These are phyloP conservation scores for Lasiosphaeris hirsuta DNA, from an alignment of 495 filamentous ascomycete genomes.

Conservation along the genomic window DNA sequence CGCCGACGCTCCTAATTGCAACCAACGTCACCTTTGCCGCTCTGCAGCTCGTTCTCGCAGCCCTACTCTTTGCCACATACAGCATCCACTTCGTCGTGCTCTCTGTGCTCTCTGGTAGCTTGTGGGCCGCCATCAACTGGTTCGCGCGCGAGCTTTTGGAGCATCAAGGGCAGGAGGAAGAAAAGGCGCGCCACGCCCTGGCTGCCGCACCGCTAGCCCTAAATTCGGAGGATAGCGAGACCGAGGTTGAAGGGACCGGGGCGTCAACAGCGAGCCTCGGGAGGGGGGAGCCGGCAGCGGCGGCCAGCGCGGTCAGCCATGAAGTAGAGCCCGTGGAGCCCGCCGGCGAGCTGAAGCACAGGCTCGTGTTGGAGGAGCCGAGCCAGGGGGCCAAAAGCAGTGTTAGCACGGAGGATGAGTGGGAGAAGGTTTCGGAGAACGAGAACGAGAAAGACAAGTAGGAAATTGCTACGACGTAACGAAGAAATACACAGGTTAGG, in stretches of 20 bases:
- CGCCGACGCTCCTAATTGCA: slow-evolving; percentile 79
- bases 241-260: slow-evolving; percentile 46
- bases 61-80: slow-evolving; percentile 74
- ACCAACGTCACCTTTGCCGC: slow-evolving; percentile 86
- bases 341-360: slow-evolving; percentile 41
- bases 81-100: slow-evolving; percentile 85
- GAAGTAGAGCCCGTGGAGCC: slow-evolving; percentile 39
- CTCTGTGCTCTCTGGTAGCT: slow-evolving; percentile 68
- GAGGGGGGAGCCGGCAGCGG: slow-evolving; percentile 14
- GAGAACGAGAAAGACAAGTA: slow-evolving; percentile 53
- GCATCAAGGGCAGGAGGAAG: slow-evolving; percentile 62
- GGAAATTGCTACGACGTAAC: neutral
- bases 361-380: slow-evolving; percentile 19
- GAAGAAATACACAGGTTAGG: neutral
- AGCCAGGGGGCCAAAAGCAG: slow-evolving; percentile 40
- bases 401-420: slow-evolving; percentile 57
- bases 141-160: slow-evolving; percentile 76
- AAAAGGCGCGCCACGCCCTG: slow-evolving; percentile 46
- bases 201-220: slow-evolving; percentile 21
- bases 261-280: slow-evolving; percentile 26
- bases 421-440: slow-evolving; percentile 57
- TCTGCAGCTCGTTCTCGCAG: slow-evolving; percentile 73
- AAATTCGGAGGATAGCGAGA: slow-evolving; percentile 44
- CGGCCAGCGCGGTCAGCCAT: slow-evolving; percentile 30
- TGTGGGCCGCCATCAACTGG: slow-evolving; percentile 97